These are phyloP conservation scores for Syzygium oleosum DNA, from an alignment of 345 rosid genomes.

Conservation along the genomic window DNA sequence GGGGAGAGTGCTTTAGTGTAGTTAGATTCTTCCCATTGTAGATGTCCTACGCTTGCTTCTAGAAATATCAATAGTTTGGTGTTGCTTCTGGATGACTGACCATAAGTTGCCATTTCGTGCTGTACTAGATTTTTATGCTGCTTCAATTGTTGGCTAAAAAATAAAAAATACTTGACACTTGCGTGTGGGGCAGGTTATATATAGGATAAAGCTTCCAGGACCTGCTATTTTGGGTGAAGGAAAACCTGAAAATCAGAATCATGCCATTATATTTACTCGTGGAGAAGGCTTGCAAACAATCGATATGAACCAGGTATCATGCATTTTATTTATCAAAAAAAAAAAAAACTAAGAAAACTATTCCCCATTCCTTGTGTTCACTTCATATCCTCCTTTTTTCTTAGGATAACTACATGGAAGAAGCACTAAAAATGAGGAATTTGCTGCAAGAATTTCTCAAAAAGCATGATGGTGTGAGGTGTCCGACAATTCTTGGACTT, in stretches of 20 bases:
- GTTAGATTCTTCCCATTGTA: neutral
- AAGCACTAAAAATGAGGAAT: constrained; percentile 97
- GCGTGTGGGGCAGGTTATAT: constrained; percentile 56
- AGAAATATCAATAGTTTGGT: neutral
- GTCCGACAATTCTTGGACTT: constrained; percentile 93
- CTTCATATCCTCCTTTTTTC: neutral
- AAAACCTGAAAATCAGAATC: constrained; percentile 98
- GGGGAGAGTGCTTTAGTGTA: neutral
- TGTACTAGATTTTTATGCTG: neutral
- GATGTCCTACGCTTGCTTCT: neutral
- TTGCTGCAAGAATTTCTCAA: constrained; percentile 89
- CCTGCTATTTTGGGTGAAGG: constrained; percentile 98
- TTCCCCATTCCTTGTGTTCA: neutral
- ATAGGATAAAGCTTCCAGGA: constrained; percentile 92
- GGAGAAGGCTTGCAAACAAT: constrained; percentile 99
- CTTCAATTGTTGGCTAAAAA: neutral
- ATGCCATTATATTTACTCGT: constrained; percentile 92
- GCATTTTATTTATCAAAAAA: neutral
- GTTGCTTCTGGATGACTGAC: neutral
- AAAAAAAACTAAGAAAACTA: neutral
- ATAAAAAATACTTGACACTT: neutral
- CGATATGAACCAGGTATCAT: constrained; percentile 92
- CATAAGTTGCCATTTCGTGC: neutral
- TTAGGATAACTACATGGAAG: constrained; percentile 99
- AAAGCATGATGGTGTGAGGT: constrained; percentile 88